phyloP scores from a whole-genome alignment of 2,329 filamentous ascomycete species.

The Cryphonectria parasitica region DNA sequence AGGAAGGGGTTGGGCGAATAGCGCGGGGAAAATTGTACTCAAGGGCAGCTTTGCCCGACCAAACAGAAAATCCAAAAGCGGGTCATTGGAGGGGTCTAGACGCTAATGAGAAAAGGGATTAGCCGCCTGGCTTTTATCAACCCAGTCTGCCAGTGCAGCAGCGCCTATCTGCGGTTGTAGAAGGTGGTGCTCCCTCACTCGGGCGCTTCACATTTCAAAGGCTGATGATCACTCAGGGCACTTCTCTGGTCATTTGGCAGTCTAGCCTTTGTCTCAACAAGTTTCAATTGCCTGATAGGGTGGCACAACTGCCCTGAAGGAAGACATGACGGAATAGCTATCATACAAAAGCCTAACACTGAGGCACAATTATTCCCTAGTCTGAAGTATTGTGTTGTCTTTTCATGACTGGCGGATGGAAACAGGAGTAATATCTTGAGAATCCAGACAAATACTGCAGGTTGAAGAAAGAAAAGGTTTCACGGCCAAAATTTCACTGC shows the following conservation, averaged over 20 bases:
- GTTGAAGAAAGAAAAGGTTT: background rate
- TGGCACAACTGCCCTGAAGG: too few species aligned
- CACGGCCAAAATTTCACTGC: background rate
- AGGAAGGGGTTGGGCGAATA: slow-evolving; percentile 17
- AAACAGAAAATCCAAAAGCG: slow-evolving; percentile 24
- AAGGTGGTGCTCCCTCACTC: background rate
- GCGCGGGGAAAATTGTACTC: slow-evolving; percentile 28
- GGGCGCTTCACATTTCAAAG: too few species aligned
- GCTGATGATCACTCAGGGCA: too few species aligned
- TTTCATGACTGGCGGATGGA: background rate
- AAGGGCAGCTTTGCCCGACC: slow-evolving; percentile 1
- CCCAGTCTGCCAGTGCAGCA: background rate
- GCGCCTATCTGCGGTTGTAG: background rate
- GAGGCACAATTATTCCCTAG: background rate
- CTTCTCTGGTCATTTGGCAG: too few species aligned
- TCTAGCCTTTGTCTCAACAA: too few species aligned
- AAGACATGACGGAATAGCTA: background rate
- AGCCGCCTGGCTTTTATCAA: background rate
- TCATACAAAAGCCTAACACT: background rate
- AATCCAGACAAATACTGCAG: background rate
- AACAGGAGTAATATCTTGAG: background rate
- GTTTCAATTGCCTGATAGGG: too few species aligned
- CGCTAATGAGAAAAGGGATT: slow-evolving; percentile 20
- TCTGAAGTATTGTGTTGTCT: background rate
- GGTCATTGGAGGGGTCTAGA: slow-evolving; percentile 16